A percentile compares a stretch with the other conserved stretches of the same genome.
Evolutionary conservation across 192 early-diverging fungal species (phyloP).

Genomic region (Funneliformis geosporum): DNA sequence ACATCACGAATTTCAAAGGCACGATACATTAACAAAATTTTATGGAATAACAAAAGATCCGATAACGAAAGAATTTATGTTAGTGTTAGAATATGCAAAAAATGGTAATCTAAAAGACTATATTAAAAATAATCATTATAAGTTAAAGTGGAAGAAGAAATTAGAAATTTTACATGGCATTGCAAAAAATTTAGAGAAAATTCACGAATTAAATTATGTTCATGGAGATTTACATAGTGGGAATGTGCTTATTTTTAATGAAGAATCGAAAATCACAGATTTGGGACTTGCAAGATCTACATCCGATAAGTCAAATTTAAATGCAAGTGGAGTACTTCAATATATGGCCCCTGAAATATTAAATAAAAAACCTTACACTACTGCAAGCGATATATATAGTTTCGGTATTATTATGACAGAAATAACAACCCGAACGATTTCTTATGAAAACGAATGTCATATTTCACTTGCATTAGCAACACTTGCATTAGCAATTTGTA

Average conservation of each 20-base stretch:
- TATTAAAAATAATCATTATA: not conserved
- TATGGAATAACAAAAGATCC: conserved; percentile 27
- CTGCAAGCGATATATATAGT: conserved; percentile 44
- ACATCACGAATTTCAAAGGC: too few relatives aligned
- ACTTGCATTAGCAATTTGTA: not conserved
- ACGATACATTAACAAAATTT: not conserved
- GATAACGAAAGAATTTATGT: not conserved
- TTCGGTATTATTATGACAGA: conserved; percentile 48
- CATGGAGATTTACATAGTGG: conserved; percentile 37
- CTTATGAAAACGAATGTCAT: conserved; percentile 26
- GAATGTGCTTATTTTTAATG: conserved; percentile 28
- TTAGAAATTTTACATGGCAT: not conserved
- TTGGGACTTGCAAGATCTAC: conserved; percentile 22
- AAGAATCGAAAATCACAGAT: conserved; percentile 29
- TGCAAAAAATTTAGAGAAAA: not conserved
- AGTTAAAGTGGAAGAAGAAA: conserved; percentile 11
- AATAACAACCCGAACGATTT: conserved; percentile 37
- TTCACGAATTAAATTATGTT: conserved; percentile 39
- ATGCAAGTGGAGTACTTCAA: conserved; percentile 39
- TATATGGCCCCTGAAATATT: conserved; percentile 46
- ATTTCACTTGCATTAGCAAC: not conserved
- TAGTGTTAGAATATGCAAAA: not conserved
- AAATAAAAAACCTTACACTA: conserved; percentile 34
- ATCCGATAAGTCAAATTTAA: not conserved
- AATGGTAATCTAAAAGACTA: not conserved